Evolutionary conservation across 768 basidiomycete species (phyloP).

Genomic region (Sarcomyxa edulis): DNA sequence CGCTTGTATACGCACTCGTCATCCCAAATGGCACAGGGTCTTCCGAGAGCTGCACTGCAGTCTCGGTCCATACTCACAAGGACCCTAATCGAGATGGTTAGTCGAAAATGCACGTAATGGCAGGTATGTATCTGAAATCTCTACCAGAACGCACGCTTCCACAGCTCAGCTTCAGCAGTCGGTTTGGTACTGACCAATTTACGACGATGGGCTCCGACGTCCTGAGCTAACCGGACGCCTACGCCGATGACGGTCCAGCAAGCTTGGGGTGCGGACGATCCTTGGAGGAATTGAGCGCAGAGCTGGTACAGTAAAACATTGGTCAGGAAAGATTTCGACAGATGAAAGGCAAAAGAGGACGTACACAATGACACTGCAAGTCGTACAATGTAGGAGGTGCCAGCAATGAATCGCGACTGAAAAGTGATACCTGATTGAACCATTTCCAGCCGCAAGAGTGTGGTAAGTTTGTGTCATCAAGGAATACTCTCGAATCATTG

Average conservation of each 20-base stretch:
- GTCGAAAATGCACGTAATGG: neutral
- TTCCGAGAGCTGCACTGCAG: slow-evolving; percentile 47
- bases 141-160: slow-evolving; percentile 67
- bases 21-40: slow-evolving; percentile 70
- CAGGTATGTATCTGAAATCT: slow-evolving; percentile 4
- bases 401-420: slow-evolving; percentile 55
- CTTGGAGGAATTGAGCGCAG: slow-evolving; percentile 39
- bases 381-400: slow-evolving; percentile 62
- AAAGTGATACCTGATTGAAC: slow-evolving; percentile 59
- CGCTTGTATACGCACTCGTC: slow-evolving; percentile 50
- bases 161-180: slow-evolving; percentile 61
- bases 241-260: slow-evolving; percentile 62
- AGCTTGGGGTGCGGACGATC: slow-evolving; percentile 45
- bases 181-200: slow-evolving; percentile 24
- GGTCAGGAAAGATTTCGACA: no score
- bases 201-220: slow-evolving; percentile 65
- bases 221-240: slow-evolving; percentile 68
- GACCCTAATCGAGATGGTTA: no score
- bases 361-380: slow-evolving; percentile 62
- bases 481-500: slow-evolving; percentile 55
- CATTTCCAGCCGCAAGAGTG: slow-evolving; percentile 58
- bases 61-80: slow-evolving; percentile 45
- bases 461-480: slow-evolving; percentile 35
- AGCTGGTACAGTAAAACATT: slow-evolving; percentile 30
- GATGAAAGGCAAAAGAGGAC: slow-evolving; percentile 14